Conservation (phyloP, 495 filamentous ascomycete species). For the Staphylotrichum longicolle region DNA sequence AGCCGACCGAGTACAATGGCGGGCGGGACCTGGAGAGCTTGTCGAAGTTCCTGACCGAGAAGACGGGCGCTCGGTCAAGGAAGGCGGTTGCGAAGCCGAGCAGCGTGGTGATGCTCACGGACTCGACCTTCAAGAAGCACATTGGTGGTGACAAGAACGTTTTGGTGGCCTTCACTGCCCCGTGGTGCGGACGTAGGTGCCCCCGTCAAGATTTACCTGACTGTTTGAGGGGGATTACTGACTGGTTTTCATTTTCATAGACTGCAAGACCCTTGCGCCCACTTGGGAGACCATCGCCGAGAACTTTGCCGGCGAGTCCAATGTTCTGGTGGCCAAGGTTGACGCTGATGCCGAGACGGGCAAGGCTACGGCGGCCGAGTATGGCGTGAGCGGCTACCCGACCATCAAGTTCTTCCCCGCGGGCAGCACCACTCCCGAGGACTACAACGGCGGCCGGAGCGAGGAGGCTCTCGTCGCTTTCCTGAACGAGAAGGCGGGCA, state of each 20-base stretch:
- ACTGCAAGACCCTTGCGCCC: constrained; percentile 95
- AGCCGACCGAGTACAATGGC: constrained; percentile 79
- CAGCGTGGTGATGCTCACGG: constrained; percentile 74
- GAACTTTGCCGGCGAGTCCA: constrained; percentile 73
- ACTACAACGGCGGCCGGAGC: constrained; percentile 74
- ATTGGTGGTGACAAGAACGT: constrained; percentile 88
- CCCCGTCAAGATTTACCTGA: too few relatives aligned
- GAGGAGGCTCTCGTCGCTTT: constrained; percentile 76
- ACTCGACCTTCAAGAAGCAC: constrained; percentile 68
- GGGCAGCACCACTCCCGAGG: constrained; percentile 68
- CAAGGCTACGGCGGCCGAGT: constrained; percentile 71
- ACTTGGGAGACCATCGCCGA: constrained; percentile 83
- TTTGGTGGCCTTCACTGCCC: constrained; percentile 92
- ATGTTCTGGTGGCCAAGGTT: constrained; percentile 87
- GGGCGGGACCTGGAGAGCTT: constrained; percentile 87
- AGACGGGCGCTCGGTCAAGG: constrained; percentile 80
- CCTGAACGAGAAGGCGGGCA: constrained; percentile 87
- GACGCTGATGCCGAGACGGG: constrained; percentile 85
- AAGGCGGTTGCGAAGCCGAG: constrained; percentile 65
- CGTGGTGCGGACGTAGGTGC: constrained; percentile 93
- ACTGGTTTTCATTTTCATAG: constrained; percentile 44
- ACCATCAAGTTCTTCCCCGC: constrained; percentile 98
- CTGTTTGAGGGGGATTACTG: constrained; percentile 21
- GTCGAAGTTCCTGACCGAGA: constrained; percentile 74
- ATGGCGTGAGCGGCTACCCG: constrained; percentile 81